A percentile compares a stretch with the other conserved stretches of the same genome.
These are phyloP conservation scores for Mediolabrus comicus DNA, from an alignment of 108 stramenopile species.

Conservation along the genomic window DNA sequence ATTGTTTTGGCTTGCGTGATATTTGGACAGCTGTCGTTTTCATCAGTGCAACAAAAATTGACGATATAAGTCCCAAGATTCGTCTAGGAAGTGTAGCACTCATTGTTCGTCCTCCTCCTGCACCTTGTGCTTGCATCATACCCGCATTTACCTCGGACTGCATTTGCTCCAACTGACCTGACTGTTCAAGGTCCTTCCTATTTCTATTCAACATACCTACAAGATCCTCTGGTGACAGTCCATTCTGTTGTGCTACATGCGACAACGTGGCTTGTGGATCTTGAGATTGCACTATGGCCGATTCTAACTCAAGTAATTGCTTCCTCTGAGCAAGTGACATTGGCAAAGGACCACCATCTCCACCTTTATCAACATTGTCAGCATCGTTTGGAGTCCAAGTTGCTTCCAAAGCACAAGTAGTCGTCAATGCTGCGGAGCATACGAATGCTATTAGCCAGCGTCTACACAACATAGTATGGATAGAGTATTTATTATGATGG, in stretches of 20 bases:
- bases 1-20: slow-evolving; percentile 54
- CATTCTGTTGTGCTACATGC: slow-evolving; percentile 66
- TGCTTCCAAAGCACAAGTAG: slow-evolving; percentile 27
- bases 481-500: too few species aligned
- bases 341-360: slow-evolving; percentile 57
- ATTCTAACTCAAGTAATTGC: slow-evolving; percentile 69
- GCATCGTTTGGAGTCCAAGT: slow-evolving; percentile 46
- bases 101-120: slow-evolving; percentile 20
- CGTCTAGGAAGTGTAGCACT: slow-evolving; percentile 36
- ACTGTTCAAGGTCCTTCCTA: slow-evolving; percentile 50
- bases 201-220: slow-evolving; percentile 66
- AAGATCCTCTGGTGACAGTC: slow-evolving; percentile 59
- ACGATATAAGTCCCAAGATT: slow-evolving; percentile 41
- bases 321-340: slow-evolving; percentile 53
- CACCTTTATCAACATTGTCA: slow-evolving; percentile 33
- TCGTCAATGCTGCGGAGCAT: too few species aligned
- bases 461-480: too few species aligned
- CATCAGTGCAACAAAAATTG: slow-evolving; percentile 31
- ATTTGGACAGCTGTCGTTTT: slow-evolving; percentile 43
- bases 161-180: slow-evolving; percentile 36
- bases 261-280: slow-evolving; percentile 68
- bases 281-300: slow-evolving; percentile 59
- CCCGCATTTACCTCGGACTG: slow-evolving; percentile 26
- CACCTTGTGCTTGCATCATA: slow-evolving; percentile 10
- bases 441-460: too few species aligned